These are phyloP conservation scores for Aphanomyces euteiches DNA, from an alignment of 352 stramenopile genomes.

Conservation along the genomic window DNA sequence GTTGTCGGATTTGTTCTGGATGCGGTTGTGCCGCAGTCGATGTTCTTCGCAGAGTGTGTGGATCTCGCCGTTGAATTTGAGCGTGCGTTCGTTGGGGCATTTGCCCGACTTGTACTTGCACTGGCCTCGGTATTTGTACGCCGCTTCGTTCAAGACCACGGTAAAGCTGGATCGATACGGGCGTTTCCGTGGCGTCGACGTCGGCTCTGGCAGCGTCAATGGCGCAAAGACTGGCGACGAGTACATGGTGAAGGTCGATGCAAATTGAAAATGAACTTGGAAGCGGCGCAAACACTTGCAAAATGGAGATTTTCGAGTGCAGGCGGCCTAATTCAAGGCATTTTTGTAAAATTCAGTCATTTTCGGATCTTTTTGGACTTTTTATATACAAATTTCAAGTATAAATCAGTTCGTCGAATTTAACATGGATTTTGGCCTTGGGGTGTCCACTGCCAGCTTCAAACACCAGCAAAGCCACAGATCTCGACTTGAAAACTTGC, in stretches of 20 bases:
- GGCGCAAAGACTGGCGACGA: not conserved
- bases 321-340: no score
- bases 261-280: conserved; percentile 11
- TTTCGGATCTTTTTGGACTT: no score
- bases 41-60: conserved; percentile 31
- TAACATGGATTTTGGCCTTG: no score
- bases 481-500: no score
- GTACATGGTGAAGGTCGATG: conserved; percentile 6
- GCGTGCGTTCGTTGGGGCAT: conserved; percentile 29
- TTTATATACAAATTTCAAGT: no score
- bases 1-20: conserved; percentile 31
- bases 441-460: no score
- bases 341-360: no score
- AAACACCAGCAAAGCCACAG: no score
- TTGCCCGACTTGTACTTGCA: conserved; percentile 32
- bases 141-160: not conserved
- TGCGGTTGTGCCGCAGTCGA: conserved; percentile 28
- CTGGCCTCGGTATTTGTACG: conserved; percentile 22
- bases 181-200: conserved; percentile 1
- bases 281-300: no score
- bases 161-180: conserved; percentile 14
- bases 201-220: not conserved
- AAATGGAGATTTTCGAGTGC: no score
- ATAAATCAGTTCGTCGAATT: no score
- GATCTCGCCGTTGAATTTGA: conserved; percentile 31